phyloP scores from a whole-genome alignment of 208 protist genomes.

The Acanthamoeba healyi region DNA sequence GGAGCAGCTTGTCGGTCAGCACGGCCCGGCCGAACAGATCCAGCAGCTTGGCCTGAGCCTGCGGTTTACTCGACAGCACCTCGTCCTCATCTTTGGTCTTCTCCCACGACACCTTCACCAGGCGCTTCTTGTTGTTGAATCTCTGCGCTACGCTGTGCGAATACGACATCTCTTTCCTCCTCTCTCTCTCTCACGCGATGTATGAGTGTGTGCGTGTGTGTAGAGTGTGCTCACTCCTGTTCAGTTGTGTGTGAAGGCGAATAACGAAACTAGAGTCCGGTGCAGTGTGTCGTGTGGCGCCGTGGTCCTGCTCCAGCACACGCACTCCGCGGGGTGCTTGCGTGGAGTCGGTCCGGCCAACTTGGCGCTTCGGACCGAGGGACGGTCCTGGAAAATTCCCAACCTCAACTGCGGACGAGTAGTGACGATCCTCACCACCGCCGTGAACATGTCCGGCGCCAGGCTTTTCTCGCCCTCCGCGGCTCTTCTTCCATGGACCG shows the following conservation, averaged over 20 bases:
- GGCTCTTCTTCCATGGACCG: too few species aligned
- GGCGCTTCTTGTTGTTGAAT: conserved; percentile 63
- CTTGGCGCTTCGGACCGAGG: neutral
- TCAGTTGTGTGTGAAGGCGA: neutral
- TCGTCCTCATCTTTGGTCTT: neutral
- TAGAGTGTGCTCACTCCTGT: neutral
- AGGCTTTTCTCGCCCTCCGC: neutral
- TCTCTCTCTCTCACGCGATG: neutral
- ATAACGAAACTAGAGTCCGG: neutral
- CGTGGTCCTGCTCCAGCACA: neutral
- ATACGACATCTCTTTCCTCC: neutral
- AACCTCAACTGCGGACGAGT: neutral
- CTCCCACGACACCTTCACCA: conserved; percentile 46
- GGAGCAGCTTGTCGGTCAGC: conserved; percentile 51
- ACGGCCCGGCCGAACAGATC: conserved; percentile 47
- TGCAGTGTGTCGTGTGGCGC: neutral
- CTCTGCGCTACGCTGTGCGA: conserved; percentile 18
- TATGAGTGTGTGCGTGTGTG: neutral
- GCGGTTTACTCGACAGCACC: neutral
- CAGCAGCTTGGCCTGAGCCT: conserved; percentile 37
- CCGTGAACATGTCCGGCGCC: neutral
- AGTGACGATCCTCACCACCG: neutral
- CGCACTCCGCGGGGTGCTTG: neutral
- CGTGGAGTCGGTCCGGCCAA: neutral
- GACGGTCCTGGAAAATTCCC: conserved; percentile 12